Conservation (phyloP, 768 basidiomycete genomes). For the Suillus subluteus region DNA sequence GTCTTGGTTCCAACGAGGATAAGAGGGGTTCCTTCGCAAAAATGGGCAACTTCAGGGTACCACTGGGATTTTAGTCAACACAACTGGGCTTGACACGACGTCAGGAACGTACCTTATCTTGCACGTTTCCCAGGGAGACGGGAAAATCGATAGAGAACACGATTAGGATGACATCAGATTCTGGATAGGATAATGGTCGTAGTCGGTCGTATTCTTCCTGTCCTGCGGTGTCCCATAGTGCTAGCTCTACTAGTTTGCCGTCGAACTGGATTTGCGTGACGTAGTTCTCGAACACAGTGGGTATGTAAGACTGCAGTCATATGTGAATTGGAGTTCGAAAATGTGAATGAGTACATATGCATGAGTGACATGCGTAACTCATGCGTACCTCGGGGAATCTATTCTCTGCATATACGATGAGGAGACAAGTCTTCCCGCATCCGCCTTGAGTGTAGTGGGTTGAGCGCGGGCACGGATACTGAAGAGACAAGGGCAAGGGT, state of each 20-base stretch:
- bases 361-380: conserved; percentile 12
- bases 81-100: not conserved
- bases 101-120: conserved; percentile 71
- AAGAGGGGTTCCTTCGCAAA: conserved; percentile 86
- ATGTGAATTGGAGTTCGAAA: not conserved
- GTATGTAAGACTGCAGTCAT: conserved; percentile 75
- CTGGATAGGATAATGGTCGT: conserved; percentile 84
- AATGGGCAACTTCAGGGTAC: conserved; percentile 92
- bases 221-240: conserved; percentile 98
- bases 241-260: conserved; percentile 88
- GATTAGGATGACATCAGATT: conserved; percentile 90
- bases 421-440: conserved; percentile 92
- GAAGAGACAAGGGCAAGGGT: conserved; percentile 27
- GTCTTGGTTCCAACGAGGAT: conserved; percentile 94
- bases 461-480: conserved; percentile 26
- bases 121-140: conserved; percentile 86
- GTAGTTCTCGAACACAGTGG: conserved; percentile 95
- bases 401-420: conserved; percentile 97
- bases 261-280: conserved; percentile 87
- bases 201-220: conserved; percentile 96
- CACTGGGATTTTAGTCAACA: conserved; percentile 54
- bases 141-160: conserved; percentile 96
- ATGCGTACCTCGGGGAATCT: conserved; percentile 87
- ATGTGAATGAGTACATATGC: conserved; percentile 12
- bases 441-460: conserved; percentile 55